Percentiles rank a stretch among this genome's conserved stretches.
Evolutionary conservation across 345 rosid genomes (phyloP).

Genomic region (Carallia brachiata): DNA sequence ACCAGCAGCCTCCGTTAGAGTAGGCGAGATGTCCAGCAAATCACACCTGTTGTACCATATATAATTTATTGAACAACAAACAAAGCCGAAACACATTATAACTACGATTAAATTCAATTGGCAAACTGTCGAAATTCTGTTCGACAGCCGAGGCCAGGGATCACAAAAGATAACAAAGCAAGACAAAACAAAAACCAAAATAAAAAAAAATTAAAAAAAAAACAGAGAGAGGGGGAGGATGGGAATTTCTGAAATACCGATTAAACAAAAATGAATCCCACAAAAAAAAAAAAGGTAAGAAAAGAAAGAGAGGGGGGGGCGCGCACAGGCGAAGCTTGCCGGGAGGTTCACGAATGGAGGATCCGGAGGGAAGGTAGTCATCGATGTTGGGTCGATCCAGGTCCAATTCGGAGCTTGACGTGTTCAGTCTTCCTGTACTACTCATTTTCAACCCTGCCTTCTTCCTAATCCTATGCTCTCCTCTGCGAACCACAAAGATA

Average conservation of each 20-base stretch:
- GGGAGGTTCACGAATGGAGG: constrained; percentile 71
- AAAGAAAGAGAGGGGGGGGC: neutral
- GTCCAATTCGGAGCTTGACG: constrained; percentile 78
- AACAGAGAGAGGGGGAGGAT: neutral
- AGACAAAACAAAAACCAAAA: neutral
- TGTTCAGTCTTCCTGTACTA: constrained; percentile 40
- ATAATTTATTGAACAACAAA: too few relatives aligned
- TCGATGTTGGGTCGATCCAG: constrained; percentile 84
- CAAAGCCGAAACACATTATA: too few relatives aligned
- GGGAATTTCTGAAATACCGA: neutral
- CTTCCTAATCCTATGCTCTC: too few relatives aligned
- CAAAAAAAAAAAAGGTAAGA: neutral
- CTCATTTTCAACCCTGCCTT: neutral
- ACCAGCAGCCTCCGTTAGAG: constrained; percentile 97
- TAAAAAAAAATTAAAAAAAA: neutral
- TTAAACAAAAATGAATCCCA: neutral
- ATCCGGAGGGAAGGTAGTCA: constrained; percentile 92
- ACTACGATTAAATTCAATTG: too few relatives aligned
- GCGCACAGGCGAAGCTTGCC: constrained; percentile 83
- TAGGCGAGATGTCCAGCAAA: constrained; percentile 81
- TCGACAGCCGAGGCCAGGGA: neutral
- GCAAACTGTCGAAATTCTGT: too few relatives aligned
- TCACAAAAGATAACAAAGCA: neutral
- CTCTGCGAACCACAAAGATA: too few relatives aligned
- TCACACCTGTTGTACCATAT: constrained; percentile 48